Percentiles rank a stretch among this genome's conserved stretches.
Evolutionary conservation across 768 basidiomycete species (phyloP).

Genomic region (Phanerochaete carnosa): DNA sequence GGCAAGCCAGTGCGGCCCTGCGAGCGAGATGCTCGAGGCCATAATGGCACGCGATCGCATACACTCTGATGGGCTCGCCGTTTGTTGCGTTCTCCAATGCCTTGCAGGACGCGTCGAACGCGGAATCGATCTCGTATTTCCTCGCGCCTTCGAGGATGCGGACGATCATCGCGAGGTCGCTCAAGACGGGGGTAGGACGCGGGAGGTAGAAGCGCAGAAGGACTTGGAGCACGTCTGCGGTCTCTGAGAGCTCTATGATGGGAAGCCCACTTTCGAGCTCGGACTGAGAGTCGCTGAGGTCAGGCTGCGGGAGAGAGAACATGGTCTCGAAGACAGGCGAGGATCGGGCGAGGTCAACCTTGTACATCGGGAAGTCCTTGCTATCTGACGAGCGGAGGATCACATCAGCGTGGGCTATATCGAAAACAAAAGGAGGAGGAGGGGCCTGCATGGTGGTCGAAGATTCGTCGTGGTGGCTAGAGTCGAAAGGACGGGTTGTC

Average conservation of each 20-base stretch:
- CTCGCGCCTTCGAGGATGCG: slow-evolving; percentile 1
- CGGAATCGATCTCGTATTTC: slow-evolving; percentile 11
- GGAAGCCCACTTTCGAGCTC: slow-evolving; percentile 8
- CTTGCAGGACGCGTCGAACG: background rate
- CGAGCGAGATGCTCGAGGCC: slow-evolving; percentile 52
- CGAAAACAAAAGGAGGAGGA: too few relatives aligned
- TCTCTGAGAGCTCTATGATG: slow-evolving; percentile 11
- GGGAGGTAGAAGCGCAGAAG: slow-evolving; percentile 10
- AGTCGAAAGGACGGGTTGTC: too few relatives aligned
- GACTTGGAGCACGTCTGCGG: background rate
- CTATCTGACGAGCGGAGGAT: slow-evolving; percentile 23
- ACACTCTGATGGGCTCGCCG: slow-evolving; percentile 4
- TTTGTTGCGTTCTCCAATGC: background rate
- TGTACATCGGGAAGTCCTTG: slow-evolving; percentile 22
- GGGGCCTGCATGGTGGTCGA: too few relatives aligned
- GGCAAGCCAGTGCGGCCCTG: slow-evolving; percentile 39
- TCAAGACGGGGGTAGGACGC: background rate
- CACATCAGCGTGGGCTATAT: slow-evolving; percentile 16
- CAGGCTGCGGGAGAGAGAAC: slow-evolving; percentile 20
- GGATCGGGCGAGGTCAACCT: slow-evolving; percentile 21
- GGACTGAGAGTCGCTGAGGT: background rate
- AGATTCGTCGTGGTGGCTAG: too few relatives aligned
- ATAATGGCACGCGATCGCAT: slow-evolving; percentile 35
- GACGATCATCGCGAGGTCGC: background rate
- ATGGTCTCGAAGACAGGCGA: slow-evolving; percentile 27